Conservation (phyloP, 352 stramenopile genomes). For the Globisporangium sylvaticum region DNA sequence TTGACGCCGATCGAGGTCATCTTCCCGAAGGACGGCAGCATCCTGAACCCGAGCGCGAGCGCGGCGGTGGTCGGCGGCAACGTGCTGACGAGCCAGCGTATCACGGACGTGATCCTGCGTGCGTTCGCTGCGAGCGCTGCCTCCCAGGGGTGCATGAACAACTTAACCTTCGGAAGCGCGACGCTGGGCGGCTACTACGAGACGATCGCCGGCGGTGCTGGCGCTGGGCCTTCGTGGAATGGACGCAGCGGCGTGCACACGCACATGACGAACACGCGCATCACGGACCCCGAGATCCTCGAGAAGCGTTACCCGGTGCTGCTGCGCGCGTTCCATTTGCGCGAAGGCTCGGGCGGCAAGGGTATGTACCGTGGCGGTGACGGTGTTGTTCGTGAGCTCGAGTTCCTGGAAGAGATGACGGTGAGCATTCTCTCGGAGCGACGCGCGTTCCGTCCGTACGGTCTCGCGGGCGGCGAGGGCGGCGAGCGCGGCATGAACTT, state of each 20-base stretch:
- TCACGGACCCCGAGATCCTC: slow-evolving; percentile 99
- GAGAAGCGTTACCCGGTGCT: slow-evolving; percentile 95
- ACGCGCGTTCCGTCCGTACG: slow-evolving; percentile 93
- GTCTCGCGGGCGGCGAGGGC: slow-evolving; percentile 89
- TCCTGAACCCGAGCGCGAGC: slow-evolving; percentile 94
- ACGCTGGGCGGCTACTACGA: slow-evolving; percentile 97
- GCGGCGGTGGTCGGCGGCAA: slow-evolving; percentile 98
- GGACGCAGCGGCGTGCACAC: slow-evolving; percentile 97
- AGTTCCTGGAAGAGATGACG: slow-evolving; percentile 92
- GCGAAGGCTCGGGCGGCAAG: slow-evolving; percentile 85
- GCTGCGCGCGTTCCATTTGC: slow-evolving; percentile 81
- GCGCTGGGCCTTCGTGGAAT: slow-evolving; percentile 95
- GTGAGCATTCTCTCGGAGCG: slow-evolving; percentile 98
- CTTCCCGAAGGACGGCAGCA: slow-evolving; percentile 89
- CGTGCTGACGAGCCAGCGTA: slow-evolving; percentile 96
- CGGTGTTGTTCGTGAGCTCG: slow-evolving; percentile 94
- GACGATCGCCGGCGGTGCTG: slow-evolving; percentile 97
- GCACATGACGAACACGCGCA: slow-evolving; percentile 99
- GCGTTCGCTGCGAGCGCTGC: slow-evolving; percentile 95
- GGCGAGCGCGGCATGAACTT: slow-evolving; percentile 93
- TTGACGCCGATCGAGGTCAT: slow-evolving; percentile 95
- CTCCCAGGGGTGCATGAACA: slow-evolving; percentile 99
- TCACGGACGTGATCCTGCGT: slow-evolving; percentile 98
- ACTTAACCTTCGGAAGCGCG: slow-evolving; percentile 97
- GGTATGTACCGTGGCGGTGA: slow-evolving; percentile 92